Evolutionary conservation across 129 eudicot genomes (phyloP).

Genomic region (Flaveria linearis): DNA sequence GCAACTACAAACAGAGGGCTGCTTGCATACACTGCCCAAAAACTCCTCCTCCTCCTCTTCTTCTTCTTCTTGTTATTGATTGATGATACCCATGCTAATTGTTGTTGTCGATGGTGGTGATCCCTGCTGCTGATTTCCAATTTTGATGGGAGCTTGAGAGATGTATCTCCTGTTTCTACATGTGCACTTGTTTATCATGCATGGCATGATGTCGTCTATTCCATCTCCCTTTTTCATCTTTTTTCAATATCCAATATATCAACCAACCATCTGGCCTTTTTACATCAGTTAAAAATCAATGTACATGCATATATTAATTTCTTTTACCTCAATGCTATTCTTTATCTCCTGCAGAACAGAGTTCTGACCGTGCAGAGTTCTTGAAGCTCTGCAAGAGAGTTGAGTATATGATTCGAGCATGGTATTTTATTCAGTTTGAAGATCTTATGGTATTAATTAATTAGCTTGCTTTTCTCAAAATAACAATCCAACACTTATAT

Average conservation of each 20-base stretch:
- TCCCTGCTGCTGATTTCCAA: constrained; percentile 18
- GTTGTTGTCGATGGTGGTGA: constrained; percentile 13
- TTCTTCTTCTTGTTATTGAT: background rate
- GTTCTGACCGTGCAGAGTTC: constrained; percentile 62
- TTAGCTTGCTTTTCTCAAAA: too few species aligned
- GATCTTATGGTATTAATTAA: constrained; percentile 68
- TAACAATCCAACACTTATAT: too few species aligned
- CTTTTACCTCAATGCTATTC: too few species aligned
- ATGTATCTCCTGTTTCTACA: background rate
- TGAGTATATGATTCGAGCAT: constrained; percentile 74
- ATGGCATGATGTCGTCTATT: too few species aligned
- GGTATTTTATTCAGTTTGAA: constrained; percentile 83
- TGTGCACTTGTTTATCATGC: too few species aligned
- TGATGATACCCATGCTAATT: constrained; percentile 10
- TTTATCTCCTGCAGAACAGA: constrained; percentile 52
- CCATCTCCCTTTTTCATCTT: too few species aligned
- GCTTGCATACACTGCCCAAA: background rate
- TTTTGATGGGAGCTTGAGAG: constrained; percentile 36
- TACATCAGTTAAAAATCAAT: too few species aligned
- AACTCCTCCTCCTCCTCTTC: background rate
- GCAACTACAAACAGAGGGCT: constrained; percentile 43
- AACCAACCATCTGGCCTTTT: too few species aligned
- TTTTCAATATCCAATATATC: too few species aligned
- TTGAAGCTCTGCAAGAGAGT: constrained; percentile 82
- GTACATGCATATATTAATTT: too few species aligned